A percentile compares a stretch with the other conserved stretches of the same genome.
Conservation (phyloP, 179 eudicot species). For the Heliamphora pulchella region DNA sequence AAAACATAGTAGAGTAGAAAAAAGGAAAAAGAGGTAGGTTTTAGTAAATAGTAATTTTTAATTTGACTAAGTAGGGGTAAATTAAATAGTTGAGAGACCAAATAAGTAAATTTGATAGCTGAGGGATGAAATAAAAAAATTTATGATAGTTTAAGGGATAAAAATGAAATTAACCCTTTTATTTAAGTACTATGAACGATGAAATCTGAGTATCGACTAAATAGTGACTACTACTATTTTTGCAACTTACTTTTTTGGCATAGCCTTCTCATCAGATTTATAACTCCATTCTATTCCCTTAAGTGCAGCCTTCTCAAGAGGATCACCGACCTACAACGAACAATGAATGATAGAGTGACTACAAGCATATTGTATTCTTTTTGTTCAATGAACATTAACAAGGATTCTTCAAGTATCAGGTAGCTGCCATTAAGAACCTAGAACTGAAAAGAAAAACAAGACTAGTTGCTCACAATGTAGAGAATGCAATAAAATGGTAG, state of each 20-base stretch:
- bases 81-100: no score
- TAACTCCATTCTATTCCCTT: constrained; percentile 93
- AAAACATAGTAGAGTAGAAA: neutral
- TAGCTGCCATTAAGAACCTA: neutral
- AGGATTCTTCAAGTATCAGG: neutral
- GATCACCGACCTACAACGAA: constrained; percentile 81
- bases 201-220: neutral
- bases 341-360: neutral
- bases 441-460: neutral
- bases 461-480: neutral
- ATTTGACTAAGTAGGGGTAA: neutral
- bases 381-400: neutral
- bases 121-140: no score
- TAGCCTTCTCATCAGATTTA: constrained; percentile 93
- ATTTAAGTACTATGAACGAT: neutral
- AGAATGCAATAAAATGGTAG: neutral
- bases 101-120: no score
- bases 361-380: neutral
- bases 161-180: no score
- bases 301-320: constrained; percentile 97
- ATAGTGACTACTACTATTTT: neutral
- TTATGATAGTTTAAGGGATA: no score
- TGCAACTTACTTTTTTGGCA: constrained; percentile 73
- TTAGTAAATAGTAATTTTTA: no score
- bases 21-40: neutral